Base-by-base conservation (phyloP, 2,329 filamentous ascomycete genomes). In the Fusarium armeniacum region DNA sequence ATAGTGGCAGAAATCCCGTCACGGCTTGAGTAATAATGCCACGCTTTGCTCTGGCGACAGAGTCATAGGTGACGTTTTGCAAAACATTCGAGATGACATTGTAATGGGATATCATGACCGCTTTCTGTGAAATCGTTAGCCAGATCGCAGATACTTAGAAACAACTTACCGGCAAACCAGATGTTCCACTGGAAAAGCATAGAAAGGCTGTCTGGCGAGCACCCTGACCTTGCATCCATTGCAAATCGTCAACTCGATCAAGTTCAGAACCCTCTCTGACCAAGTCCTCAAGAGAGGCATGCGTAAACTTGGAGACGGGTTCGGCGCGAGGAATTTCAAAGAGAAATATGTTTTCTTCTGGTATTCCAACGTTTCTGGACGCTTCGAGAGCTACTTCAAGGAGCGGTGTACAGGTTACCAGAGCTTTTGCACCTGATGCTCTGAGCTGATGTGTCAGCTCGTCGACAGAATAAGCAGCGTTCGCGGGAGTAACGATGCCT, bases 161-260 rank as follows among this genome's bases (percentile, higher is more conserved):
- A 3, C 15, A 4, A 12, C 3, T 65, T 82, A 91, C 90, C 9
- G 92, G 92, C 24, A 94, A 79, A 1, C 92, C 92, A 10, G 91
- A 94, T 2, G 92, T 95, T 9, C 92, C 92, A 75, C 90, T 93
- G 0, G 91, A 93, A 77, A 93, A 94, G 80, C 91, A 94, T 36
- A 97, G 82, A 75, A 92, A 94, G 0, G 93, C 91, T 5, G 88
- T 88, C 69, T 91, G 89, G 26, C 87, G 87, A 32, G 86, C 84
- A 5, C 89, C 90, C 67, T 92, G 88, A 0, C 91, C 91, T 47
- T 83, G 83, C n/a, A 79, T 74, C 90, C 90, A 92, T 0, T 56
- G 36, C 79, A 82, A 72, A 89, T 76, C 15, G 81, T 79, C 61
- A 84, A 83, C n/a, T 89, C 75, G 13, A 80, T 84, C 83, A 26